Conservation (phyloP, 352 stramenopile genomes). For the Phytopythium oedochilum region DNA sequence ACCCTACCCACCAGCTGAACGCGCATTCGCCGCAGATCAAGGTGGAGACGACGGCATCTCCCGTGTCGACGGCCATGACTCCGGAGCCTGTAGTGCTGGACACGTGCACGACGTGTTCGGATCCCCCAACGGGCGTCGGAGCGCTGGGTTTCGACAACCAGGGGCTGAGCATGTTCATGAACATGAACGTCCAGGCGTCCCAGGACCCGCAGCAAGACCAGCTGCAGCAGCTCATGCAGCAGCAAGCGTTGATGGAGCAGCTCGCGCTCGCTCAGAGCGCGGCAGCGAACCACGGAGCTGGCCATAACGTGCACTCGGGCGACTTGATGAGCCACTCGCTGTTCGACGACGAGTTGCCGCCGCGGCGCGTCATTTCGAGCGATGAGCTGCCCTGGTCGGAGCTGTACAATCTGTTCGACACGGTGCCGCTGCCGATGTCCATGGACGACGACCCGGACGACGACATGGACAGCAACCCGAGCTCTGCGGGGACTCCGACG, state of each 20-base stretch:
- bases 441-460: conserved; percentile 51
- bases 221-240: conserved; percentile 18
- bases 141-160: conserved; percentile 35
- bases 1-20: conserved; percentile 7
- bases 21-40: background rate
- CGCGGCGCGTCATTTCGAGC: conserved; percentile 55
- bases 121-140: background rate
- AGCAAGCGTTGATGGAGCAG: conserved; percentile 24
- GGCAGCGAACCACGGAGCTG: conserved; percentile 12
- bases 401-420: conserved; percentile 78
- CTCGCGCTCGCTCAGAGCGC: conserved; percentile 1
- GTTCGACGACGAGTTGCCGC: conserved; percentile 52
- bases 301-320: conserved; percentile 19
- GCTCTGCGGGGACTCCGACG: conserved; percentile 16
- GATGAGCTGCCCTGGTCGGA: conserved; percentile 80
- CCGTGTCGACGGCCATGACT: background rate
- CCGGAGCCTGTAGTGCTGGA: background rate
- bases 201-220: conserved; percentile 22
- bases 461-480: conserved; percentile 41
- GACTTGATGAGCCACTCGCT: conserved; percentile 61
- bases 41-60: background rate
- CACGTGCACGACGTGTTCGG: conserved; percentile 4
- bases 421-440: conserved; percentile 28
- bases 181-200: conserved; percentile 15
- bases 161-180: conserved; percentile 31